These are phyloP conservation scores for Excoecaria agallocha DNA, from an alignment of 345 rosid genomes.

Conservation along the genomic window DNA sequence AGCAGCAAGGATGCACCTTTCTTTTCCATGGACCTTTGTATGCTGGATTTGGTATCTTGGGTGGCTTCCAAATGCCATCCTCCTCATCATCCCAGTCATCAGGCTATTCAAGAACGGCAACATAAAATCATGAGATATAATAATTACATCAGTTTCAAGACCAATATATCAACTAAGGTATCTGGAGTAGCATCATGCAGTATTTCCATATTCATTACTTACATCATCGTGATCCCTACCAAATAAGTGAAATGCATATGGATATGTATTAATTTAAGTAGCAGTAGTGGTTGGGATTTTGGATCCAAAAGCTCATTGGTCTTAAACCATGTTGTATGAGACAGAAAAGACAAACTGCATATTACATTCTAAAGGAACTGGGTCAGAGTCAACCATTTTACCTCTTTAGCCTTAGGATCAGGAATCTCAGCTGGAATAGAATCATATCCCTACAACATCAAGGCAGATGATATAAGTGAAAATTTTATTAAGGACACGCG, in stretches of 20 bases:
- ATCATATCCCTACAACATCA: constrained; percentile 54
- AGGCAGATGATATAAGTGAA: background rate
- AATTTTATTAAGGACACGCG: constrained; percentile 10
- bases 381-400: constrained; percentile 12
- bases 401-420: constrained; percentile 70
- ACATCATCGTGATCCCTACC: background rate
- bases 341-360: background rate
- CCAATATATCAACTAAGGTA: background rate
- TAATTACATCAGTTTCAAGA: background rate
- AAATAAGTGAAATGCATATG: background rate
- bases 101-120: constrained; percentile 42
- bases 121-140: constrained; percentile 12
- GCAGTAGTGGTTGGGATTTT: background rate
- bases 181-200: background rate
- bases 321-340: background rate
- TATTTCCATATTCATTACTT: background rate
- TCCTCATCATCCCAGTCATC: constrained; percentile 76
- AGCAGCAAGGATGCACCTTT: constrained; percentile 40
- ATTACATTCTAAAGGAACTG: background rate
- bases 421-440: constrained; percentile 56
- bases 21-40: constrained; percentile 81
- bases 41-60: constrained; percentile 65
- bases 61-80: constrained; percentile 65
- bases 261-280: background rate
- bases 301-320: background rate